Evolutionary conservation across 139 green algal species (phyloP).

Genomic region (Closterium sp.): DNA sequence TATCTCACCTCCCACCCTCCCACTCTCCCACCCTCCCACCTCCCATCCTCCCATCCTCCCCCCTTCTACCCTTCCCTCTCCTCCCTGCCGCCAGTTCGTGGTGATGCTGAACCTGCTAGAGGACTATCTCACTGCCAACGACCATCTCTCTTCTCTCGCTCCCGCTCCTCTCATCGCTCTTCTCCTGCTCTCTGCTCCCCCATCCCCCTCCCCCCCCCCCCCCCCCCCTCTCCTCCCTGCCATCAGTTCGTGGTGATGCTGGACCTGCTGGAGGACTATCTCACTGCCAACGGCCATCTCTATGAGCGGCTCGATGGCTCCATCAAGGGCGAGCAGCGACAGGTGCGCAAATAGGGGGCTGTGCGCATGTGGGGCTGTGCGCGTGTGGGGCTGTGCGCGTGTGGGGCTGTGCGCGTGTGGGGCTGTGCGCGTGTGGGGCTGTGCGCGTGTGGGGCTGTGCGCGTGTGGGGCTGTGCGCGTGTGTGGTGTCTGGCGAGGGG

Average conservation of each 20-base stretch:
- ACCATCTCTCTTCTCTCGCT: too few species aligned
- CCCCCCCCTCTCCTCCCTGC: not conserved
- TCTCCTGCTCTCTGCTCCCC: not conserved
- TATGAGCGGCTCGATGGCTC: constrained; percentile 98
- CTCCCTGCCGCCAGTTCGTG: too few species aligned
- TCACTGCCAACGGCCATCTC: constrained; percentile 70
- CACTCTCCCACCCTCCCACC: constrained; percentile 40
- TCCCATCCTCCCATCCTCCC: not conserved
- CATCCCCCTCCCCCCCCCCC: not conserved
- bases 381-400: too few species aligned
- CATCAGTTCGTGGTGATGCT: constrained; percentile 63
- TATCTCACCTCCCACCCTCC: constrained; percentile 62
- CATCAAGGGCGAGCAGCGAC: constrained; percentile 91
- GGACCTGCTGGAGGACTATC: constrained; percentile 97
- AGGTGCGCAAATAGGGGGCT: constrained; percentile 59
- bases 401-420: too few species aligned
- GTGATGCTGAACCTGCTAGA: too few species aligned
- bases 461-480: too few species aligned
- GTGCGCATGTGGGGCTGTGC: too few species aligned
- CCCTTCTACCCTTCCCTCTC: too few species aligned
- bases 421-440: too few species aligned
- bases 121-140: constrained; percentile 60
- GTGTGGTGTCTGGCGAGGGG: too few species aligned
- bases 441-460: too few species aligned
- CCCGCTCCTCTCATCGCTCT: too few species aligned